Evolutionary conservation across 306 rosid species (phyloP), one percentile per base, ranked within the genome.

Genomic region (Acacia confusa): DNA sequence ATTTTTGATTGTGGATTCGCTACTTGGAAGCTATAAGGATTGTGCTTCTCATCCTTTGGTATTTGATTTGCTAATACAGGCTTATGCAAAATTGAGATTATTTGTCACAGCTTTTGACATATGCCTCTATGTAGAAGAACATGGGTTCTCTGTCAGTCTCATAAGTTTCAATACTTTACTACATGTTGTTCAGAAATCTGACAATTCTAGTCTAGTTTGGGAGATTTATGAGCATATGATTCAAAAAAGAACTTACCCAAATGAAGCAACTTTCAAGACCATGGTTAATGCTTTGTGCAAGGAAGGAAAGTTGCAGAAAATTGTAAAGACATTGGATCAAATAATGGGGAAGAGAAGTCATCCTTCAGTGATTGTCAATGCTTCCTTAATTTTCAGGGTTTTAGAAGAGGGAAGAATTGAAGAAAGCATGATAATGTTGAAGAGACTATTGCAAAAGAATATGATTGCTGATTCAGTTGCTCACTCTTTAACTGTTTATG

Each of bases 151-250:
- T 30, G 61, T 84, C 6, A 88, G 82, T 75, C 75, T 94, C n/a
- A 43, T 76, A 30, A 91, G 89, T 88, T 91, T 86, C 86, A 94
- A 92, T 58, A 52, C 83, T 52, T 36, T 92, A 90, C 85, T 94
- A 58, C 89, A 88, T 72, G 90, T 88, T 64, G 81, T 80, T 55
- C 86, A 90, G 74, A 94, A 75, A 53, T 89, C 97, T 78, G 82
- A 73, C 13, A 61, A 41, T 15, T 25, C 27, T 73, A 73, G 7
- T 57, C 34, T 88, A 25, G 91, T 90, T 79, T 91, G 95, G 97
- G 84, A 87, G 60, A 82, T 95, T 86, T 91, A 91, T 38, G 94
- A 91, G 88, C 92, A 84, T 81, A 93, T 91, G 95, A 78, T 95
- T 83, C 75, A 28, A 71, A 74, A 64, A 47, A 86, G 95, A 76